These are phyloP conservation scores for Thielaviopsis euricoi DNA, from an alignment of 2,329 filamentous ascomycete genomes.

Conservation along the genomic window DNA sequence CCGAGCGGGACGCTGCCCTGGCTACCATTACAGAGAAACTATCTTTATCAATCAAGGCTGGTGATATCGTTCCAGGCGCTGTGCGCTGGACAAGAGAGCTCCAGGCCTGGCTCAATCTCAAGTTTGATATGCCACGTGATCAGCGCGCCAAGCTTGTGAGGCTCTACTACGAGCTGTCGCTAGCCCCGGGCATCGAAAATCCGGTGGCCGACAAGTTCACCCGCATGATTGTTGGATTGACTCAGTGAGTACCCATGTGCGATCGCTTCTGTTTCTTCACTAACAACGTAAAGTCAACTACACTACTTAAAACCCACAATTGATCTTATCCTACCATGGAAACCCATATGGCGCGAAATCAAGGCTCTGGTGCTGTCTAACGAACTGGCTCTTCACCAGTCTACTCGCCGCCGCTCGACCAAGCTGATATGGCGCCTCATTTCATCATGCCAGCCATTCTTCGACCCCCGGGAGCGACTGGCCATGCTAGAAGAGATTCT, in stretches of 20 bases:
- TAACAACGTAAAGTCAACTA: not conserved
- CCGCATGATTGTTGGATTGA: slow-evolving; percentile 89
- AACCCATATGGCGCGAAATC: slow-evolving; percentile 78
- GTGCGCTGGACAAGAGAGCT: slow-evolving; percentile 96
- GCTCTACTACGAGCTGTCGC: slow-evolving; percentile 83
- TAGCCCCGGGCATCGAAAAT: slow-evolving; percentile 77
- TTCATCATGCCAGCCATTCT: slow-evolving; percentile 79
- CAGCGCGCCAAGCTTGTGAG: slow-evolving; percentile 70
- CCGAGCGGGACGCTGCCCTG: slow-evolving; percentile 61
- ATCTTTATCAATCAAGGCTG: slow-evolving; percentile 77
- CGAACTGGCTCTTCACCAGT: slow-evolving; percentile 55
- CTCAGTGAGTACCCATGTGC: slow-evolving; percentile 50
- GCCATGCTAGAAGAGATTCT: slow-evolving; percentile 67
- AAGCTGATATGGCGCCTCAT: slow-evolving; percentile 72
- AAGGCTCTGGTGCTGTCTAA: slow-evolving; percentile 78
- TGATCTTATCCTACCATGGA: slow-evolving; percentile 87
- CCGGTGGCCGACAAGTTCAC: slow-evolving; percentile 76
- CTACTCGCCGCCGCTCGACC: slow-evolving; percentile 35
- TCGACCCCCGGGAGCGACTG: slow-evolving; percentile 73
- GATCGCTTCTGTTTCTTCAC: not conserved
- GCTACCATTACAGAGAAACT: slow-evolving; percentile 83
- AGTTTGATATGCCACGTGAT: slow-evolving; percentile 86
- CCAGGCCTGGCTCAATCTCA: slow-evolving; percentile 84
- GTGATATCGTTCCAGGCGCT: slow-evolving; percentile 86
- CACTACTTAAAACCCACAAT: slow-evolving; percentile 85